Percentiles rank a stretch among this genome's conserved stretches.
phyloP scores from a whole-genome alignment of 2,329 filamentous ascomycete species.

The Dactylellina leptospora region DNA sequence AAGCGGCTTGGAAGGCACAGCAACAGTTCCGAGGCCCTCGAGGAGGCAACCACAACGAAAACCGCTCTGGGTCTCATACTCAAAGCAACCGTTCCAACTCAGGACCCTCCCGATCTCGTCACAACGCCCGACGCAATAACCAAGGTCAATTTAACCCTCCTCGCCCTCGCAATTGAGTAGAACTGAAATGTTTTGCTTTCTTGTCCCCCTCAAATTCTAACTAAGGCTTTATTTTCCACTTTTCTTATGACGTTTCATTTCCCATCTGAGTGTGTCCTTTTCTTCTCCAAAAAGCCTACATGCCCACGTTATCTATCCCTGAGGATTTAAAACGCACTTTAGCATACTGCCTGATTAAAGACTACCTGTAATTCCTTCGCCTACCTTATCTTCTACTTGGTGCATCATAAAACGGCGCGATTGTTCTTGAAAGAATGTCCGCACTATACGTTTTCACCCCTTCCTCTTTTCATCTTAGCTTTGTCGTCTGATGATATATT shows the following conservation, averaged over 20 bases:
- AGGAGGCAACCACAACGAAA: conserved; percentile 13
- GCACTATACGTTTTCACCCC: neutral
- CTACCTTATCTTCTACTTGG: neutral
- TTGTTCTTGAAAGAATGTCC: neutral
- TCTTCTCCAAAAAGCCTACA: too few relatives aligned
- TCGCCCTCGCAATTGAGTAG: too few relatives aligned
- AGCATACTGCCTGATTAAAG: too few relatives aligned
- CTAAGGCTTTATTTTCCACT: too few relatives aligned
- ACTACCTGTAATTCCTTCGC: too few relatives aligned
- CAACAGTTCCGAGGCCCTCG: neutral
- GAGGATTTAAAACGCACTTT: too few relatives aligned
- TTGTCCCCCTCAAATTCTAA: too few relatives aligned
- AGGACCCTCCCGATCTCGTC: conserved; percentile 9
- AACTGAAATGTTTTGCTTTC: too few relatives aligned
- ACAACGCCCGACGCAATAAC: conserved; percentile 11
- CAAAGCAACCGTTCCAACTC: conserved; percentile 12
- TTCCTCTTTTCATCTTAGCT: neutral
- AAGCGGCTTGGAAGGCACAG: conserved; percentile 20
- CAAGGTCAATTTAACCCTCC: neutral
- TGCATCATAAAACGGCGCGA: neutral
- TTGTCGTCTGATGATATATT: neutral
- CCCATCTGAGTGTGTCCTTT: too few relatives aligned
- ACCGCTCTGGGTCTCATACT: neutral
- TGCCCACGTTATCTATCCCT: too few relatives aligned
- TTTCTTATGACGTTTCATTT: too few relatives aligned